Conservation (phyloP, 768 basidiomycete genomes). For the Trametopsis cervina region DNA sequence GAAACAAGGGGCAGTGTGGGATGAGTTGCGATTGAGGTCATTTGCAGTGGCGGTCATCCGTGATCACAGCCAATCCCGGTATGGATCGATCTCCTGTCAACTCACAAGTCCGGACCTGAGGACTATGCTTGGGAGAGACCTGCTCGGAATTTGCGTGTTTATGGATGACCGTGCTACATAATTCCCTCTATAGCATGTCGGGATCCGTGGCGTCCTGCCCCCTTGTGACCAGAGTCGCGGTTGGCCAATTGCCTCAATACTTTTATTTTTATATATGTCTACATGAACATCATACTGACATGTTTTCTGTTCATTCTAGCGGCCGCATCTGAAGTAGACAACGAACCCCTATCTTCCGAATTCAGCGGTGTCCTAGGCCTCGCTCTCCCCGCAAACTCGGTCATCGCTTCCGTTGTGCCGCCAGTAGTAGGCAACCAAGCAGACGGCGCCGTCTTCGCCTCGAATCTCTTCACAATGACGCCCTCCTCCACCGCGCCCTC, state of each 20-base stretch:
- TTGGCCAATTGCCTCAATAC: no score
- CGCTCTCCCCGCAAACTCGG: slow-evolving; percentile 65
- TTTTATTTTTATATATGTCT: no score
- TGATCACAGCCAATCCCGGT: no score
- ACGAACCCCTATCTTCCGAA: slow-evolving; percentile 48
- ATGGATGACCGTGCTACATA: no score
- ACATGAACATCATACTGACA: no score
- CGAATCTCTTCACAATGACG: slow-evolving; percentile 67
- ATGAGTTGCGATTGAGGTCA: no score
- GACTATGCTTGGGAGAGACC: neutral
- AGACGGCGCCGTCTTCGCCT: slow-evolving; percentile 61
- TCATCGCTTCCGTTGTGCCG: slow-evolving; percentile 47
- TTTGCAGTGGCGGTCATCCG: no score
- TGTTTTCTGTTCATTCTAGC: slow-evolving; percentile 29
- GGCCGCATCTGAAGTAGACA: slow-evolving; percentile 45
- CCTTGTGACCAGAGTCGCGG: neutral
- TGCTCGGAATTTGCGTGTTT: neutral
- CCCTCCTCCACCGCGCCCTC: slow-evolving; percentile 45
- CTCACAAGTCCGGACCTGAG: neutral
- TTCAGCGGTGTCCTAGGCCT: slow-evolving; percentile 72
- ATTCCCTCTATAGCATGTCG: no score
- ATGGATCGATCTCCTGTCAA: no score
- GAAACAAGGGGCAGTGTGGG: no score
- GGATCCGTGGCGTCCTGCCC: neutral
- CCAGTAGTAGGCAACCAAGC: slow-evolving; percentile 42